Base-by-base conservation (phyloP, 2,329 filamentous ascomycete genomes). In the Monosporascus sp. region DNA sequence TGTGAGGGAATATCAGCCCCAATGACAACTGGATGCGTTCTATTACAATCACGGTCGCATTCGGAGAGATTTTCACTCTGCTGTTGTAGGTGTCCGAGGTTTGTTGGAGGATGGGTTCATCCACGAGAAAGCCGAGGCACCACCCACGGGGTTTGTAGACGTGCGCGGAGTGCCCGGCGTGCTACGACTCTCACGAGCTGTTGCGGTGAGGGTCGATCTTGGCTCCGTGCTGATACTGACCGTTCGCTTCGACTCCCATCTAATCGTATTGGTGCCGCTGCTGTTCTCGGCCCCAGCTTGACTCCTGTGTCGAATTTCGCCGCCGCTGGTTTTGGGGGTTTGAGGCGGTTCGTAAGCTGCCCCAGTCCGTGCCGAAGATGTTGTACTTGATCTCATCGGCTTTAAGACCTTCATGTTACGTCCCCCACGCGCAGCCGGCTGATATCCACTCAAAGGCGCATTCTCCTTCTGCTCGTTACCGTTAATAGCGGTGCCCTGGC, bases 91-190 rank as follows among this genome's bases (percentile, higher is more conserved):
- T 11, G 71, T 66, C 62, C 75, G 75, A 46, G 76, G 71, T 61
- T 78, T 78, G 49, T 66, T 67, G 19, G 70, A 60, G 9, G 43
- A 22, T 41, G 78, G 72, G 48, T 88, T 93, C 76, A 97, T 86
- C 92, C 92, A 97, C 14, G 89, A 87, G 74, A 97, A 97, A 3
- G 93, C 93, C 54, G 90, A 94, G 16, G 89, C 93, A n/a, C 90
- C 90, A 8, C 93, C 93, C 19, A 96, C 83, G 0, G 94, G 93
- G 66, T 97, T 97, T 34, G 84, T 78, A 7, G 84, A 79, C 53
- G 67, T 69, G 50, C 84, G 81, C 17, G 82, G 74, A n/a, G 75
- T 66, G 19, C 71, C 64, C 43, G 74, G 68, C 38, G 69, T 64
- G 51, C 70, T 74, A 52, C 73, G 71, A 40, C 62, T 59, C 47